phyloP scores from a whole-genome alignment of 768 basidiomycete genomes.

The Coprinellus aureogranulatus region DNA sequence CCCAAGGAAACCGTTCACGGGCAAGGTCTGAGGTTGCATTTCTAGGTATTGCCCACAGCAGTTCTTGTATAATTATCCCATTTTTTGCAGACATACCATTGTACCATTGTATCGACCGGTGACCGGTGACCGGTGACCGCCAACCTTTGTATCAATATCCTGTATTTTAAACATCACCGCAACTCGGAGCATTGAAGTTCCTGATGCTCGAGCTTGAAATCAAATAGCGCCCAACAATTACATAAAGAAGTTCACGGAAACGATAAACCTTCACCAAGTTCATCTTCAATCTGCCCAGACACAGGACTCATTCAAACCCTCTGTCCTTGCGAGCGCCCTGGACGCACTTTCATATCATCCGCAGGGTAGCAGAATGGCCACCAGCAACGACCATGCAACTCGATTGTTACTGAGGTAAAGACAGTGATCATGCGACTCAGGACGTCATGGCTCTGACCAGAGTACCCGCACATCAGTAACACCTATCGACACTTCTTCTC shows the following conservation, averaged over 20 bases:
- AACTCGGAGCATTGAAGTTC: too few relatives aligned
- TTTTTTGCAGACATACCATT: background rate
- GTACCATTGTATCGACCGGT: background rate
- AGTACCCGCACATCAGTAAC: conserved; percentile 25
- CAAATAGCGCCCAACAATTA: too few relatives aligned
- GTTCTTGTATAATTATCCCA: background rate
- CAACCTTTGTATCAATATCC: background rate
- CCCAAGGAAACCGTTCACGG: conserved; percentile 69
- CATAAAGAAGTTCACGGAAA: too few relatives aligned
- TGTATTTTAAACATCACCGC: too few relatives aligned
- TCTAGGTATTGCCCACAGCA: conserved; percentile 37
- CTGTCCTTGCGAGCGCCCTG: too few relatives aligned
- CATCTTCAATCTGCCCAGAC: too few relatives aligned
- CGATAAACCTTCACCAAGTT: too few relatives aligned
- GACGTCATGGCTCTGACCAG: background rate
- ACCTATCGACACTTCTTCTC: conserved; percentile 48
- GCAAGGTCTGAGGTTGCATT: conserved; percentile 62
- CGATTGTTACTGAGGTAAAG: background rate
- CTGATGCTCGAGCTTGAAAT: too few relatives aligned
- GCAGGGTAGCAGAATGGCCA: background rate
- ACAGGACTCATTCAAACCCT: too few relatives aligned
- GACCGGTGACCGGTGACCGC: background rate
- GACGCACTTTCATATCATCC: background rate
- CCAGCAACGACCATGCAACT: background rate
- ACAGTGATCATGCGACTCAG: background rate